A percentile compares a stretch with the other conserved stretches of the same genome.
These are phyloP conservation scores for Mycena galopus DNA, from an alignment of 768 basidiomycete genomes.

Conservation along the genomic window DNA sequence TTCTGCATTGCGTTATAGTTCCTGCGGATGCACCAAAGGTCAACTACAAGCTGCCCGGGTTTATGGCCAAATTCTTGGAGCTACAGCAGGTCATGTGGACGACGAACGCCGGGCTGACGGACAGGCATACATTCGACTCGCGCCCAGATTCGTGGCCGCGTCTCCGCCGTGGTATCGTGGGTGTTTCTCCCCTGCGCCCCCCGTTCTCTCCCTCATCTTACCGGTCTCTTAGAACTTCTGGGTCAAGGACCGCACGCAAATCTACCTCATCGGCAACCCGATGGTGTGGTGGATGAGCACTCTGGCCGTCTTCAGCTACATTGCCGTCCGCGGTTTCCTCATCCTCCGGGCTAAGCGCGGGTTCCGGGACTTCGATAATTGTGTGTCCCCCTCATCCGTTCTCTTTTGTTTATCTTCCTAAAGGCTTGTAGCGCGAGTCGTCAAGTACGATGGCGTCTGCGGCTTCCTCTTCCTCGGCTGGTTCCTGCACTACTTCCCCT, in stretches of 20 bases:
- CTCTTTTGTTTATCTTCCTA: background rate
- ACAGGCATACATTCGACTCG: slow-evolving; percentile 95
- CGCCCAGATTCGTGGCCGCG: slow-evolving; percentile 94
- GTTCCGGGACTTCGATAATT: slow-evolving; percentile 91
- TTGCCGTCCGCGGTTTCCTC: slow-evolving; percentile 79
- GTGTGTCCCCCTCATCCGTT: slow-evolving; percentile 61
- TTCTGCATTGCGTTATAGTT: slow-evolving; percentile 61
- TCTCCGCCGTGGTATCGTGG: slow-evolving; percentile 91
- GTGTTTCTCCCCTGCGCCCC: slow-evolving; percentile 44
- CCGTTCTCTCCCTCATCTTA: slow-evolving; percentile 15
- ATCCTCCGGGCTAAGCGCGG: slow-evolving; percentile 93
- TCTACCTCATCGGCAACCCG: slow-evolving; percentile 96
- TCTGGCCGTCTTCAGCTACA: slow-evolving; percentile 75
- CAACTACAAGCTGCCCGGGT: slow-evolving; percentile 92
- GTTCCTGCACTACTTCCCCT: slow-evolving; percentile 94
- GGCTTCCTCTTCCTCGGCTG: slow-evolving; percentile 95
- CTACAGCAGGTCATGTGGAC: slow-evolving; percentile 96
- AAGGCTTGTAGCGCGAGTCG: slow-evolving; percentile 75
- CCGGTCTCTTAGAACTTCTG: slow-evolving; percentile 84
- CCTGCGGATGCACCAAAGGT: slow-evolving; percentile 79
- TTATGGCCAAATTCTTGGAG: slow-evolving; percentile 92
- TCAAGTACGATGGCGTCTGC: slow-evolving; percentile 92
- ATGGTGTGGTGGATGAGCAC: slow-evolving; percentile 93
- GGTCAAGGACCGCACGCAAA: slow-evolving; percentile 96
- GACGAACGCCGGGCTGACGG: slow-evolving; percentile 95